phyloP scores from a whole-genome alignment of 2,329 filamentous ascomycete genomes.

The Trichothecium roseum region DNA sequence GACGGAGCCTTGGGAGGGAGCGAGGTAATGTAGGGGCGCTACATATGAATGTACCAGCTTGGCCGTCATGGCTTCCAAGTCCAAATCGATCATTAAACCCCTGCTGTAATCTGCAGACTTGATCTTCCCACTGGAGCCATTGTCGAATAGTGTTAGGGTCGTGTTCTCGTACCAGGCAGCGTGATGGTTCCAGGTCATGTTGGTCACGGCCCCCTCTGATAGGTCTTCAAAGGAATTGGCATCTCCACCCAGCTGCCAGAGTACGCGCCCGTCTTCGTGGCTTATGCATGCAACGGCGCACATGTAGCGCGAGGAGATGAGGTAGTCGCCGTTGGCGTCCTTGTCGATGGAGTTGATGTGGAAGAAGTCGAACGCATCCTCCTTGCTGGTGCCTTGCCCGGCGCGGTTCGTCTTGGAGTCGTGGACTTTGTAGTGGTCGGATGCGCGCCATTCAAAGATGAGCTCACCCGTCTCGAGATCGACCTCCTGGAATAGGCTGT shows the following conservation, averaged over 20 bases:
- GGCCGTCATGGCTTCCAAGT: conserved; percentile 34
- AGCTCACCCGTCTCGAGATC: conserved; percentile 37
- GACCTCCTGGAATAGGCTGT: conserved; percentile 31
- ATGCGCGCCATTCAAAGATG: conserved; percentile 34
- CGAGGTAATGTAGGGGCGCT: conserved; percentile 37
- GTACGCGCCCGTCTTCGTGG: conserved; percentile 13
- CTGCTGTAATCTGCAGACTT: conserved; percentile 12
- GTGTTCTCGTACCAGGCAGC: conserved; percentile 45
- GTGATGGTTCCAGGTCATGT: conserved; percentile 35
- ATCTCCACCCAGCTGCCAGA: conserved; percentile 24
- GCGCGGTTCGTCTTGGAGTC: conserved; percentile 4
- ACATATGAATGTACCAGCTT: conserved; percentile 36
- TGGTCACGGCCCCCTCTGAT: conserved; percentile 18
- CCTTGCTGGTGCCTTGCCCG: conserved; percentile 7
- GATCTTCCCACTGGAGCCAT: conserved; percentile 22
- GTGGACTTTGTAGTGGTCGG: conserved; percentile 16
- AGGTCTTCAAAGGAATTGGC: conserved; percentile 21
- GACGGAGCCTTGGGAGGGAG: conserved; percentile 37
- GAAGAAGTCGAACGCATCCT: conserved; percentile 16
- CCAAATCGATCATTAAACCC: conserved; percentile 25
- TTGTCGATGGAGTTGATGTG: conserved; percentile 17
- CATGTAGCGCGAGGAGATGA: conserved; percentile 19
- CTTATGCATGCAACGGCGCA: conserved; percentile 18
- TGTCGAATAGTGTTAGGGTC: conserved; percentile 22
- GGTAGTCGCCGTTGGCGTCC: conserved; percentile 19